A percentile compares a stretch with the other conserved stretches of the same genome.
Evolutionary conservation across 2,329 filamentous ascomycete genomes (phyloP).

Genomic region (Parafenestella ontariensis): DNA sequence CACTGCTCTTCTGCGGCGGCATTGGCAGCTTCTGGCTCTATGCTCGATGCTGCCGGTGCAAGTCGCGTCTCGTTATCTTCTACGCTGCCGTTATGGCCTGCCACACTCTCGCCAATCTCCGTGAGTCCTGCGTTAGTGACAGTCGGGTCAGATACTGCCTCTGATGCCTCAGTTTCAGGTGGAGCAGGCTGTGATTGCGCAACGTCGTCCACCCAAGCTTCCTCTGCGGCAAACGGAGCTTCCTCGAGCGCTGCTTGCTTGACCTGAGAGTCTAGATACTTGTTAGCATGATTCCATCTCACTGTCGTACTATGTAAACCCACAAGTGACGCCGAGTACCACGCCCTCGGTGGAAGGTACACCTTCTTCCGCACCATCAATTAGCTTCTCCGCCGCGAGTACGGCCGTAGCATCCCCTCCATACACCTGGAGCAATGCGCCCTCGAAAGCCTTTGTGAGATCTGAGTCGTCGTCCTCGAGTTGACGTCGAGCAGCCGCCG

Average conservation of each 20-base stretch:
- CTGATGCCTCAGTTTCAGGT: constrained; percentile 43
- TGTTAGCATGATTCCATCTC: constrained; percentile 14
- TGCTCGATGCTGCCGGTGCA: constrained; percentile 47
- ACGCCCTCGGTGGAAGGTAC: constrained; percentile 71
- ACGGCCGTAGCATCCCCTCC: constrained; percentile 78
- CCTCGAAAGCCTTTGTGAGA: constrained; percentile 82
- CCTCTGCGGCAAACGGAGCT: constrained; percentile 62
- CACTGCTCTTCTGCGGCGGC: constrained; percentile 70
- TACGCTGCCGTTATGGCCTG: constrained; percentile 37
- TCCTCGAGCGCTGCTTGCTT: constrained; percentile 60
- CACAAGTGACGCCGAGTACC: constrained; percentile 74
- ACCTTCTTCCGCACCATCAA: constrained; percentile 72
- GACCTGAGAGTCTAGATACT: constrained; percentile 61
- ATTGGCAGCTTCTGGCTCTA: constrained; percentile 54
- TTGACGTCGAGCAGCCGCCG: constrained; percentile 77
- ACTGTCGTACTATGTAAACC: constrained; percentile 41
- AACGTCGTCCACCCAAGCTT: constrained; percentile 58
- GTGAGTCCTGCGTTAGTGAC: constrained; percentile 71
- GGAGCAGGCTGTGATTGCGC: constrained; percentile 52
- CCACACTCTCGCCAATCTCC: constrained; percentile 63
- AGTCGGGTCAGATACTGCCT: constrained; percentile 67
- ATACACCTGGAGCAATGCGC: constrained; percentile 79
- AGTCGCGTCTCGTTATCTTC: constrained; percentile 34
- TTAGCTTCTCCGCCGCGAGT: constrained; percentile 76
- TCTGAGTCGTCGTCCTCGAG: constrained; percentile 74